A percentile compares a stretch with the other conserved stretches of the same genome.
Evolutionary conservation across 345 rosid genomes (phyloP).

Genomic region (Brassica cretica): DNA sequence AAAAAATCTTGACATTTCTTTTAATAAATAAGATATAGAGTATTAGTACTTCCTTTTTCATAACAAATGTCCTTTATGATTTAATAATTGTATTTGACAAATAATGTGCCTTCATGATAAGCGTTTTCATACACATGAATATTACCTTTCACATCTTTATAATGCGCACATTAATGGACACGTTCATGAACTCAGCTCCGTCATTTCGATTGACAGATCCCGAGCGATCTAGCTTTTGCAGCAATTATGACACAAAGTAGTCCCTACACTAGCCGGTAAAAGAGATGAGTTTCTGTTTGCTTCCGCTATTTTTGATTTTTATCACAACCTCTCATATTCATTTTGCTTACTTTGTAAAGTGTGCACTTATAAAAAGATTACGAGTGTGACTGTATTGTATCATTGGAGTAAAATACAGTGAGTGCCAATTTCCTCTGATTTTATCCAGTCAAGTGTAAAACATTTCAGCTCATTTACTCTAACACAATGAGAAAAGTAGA

Average conservation of each 20-base stretch:
- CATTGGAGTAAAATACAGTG: too few species aligned
- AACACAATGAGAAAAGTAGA: neutral
- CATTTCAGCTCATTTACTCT: neutral
- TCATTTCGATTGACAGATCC: neutral
- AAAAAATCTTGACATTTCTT: too few species aligned
- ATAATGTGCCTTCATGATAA: conserved; percentile 2
- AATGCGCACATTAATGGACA: neutral
- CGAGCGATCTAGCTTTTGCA: neutral
- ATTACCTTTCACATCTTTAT: neutral
- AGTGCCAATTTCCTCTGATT: neutral
- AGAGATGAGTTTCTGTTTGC: neutral
- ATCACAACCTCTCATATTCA: neutral
- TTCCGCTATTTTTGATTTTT: neutral
- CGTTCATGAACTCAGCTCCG: neutral
- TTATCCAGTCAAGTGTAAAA: neutral
- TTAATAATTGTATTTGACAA: neutral
- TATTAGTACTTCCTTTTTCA: neutral
- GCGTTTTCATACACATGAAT: conserved; percentile 3
- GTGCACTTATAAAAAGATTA: neutral
- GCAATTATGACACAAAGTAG: neutral
- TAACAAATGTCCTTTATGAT: neutral
- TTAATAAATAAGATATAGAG: neutral
- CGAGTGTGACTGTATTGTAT: too few species aligned
- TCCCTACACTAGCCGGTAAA: neutral
- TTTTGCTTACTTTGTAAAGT: neutral